phyloP scores from a whole-genome alignment of 2,329 filamentous ascomycete genomes.

The Venturiaceae sp. region DNA sequence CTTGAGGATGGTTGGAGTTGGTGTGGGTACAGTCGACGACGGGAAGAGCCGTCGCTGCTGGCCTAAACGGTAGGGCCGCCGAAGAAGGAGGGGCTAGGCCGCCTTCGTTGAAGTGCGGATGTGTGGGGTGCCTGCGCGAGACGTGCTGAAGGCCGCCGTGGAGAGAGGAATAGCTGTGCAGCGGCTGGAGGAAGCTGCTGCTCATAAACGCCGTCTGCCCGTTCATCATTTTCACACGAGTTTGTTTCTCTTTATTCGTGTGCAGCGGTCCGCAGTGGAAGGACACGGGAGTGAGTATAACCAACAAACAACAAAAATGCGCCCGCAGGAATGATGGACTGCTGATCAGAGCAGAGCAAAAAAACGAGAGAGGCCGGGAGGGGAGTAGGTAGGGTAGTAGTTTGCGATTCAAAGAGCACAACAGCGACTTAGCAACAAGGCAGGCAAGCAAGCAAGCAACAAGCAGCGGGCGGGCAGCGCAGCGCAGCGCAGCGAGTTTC shows the following conservation, averaged over 20 bases:
- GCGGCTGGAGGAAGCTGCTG: background rate
- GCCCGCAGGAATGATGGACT: conserved; percentile 1
- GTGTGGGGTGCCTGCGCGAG: background rate
- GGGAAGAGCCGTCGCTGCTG: conserved; percentile 9
- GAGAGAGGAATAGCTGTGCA: background rate
- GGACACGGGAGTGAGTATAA: background rate
- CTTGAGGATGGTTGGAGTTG: conserved; percentile 1
- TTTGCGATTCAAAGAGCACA: background rate
- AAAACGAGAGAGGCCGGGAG: background rate
- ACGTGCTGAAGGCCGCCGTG: background rate
- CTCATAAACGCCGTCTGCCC: conserved; percentile 3
- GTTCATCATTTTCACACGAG: background rate
- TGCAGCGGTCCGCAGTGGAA: background rate
- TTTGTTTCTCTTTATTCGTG: background rate
- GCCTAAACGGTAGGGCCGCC: conserved; percentile 4
- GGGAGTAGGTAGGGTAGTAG: background rate
- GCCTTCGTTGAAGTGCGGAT: background rate
- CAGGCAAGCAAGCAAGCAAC: conserved; percentile 1
- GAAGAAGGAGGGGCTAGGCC: background rate
- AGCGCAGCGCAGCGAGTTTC: conserved; percentile 4
- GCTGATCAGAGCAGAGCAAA: background rate
- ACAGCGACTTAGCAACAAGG: background rate
- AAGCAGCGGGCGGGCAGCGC: conserved; percentile 10
- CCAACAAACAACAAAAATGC: background rate
- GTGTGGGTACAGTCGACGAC: conserved; percentile 1